A percentile compares a stretch with the other conserved stretches of the same genome.
Conservation (phyloP, 345 rosid genomes). For the Moricandia moricandioides region DNA sequence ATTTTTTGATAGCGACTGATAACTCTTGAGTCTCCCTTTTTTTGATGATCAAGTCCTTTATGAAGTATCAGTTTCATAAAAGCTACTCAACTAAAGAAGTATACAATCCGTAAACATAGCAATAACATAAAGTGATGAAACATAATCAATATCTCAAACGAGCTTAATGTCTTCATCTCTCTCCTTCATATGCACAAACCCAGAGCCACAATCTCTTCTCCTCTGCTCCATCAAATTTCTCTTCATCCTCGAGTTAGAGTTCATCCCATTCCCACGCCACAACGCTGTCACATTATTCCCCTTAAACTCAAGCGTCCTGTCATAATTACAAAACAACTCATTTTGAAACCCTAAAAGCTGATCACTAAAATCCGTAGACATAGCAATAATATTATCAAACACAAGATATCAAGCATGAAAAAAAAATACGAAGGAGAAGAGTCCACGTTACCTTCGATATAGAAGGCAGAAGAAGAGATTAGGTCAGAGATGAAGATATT, state of each 20-base stretch:
- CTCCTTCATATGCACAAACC: conserved; percentile 32
- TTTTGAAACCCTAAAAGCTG: conserved; percentile 83
- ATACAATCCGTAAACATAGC: too few relatives aligned
- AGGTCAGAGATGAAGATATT: too few relatives aligned
- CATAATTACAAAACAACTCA: conserved; percentile 51
- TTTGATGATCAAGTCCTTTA: background rate
- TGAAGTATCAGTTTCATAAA: background rate
- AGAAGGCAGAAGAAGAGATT: too few relatives aligned
- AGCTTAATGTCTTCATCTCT: conserved; percentile 76
- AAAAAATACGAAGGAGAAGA: too few relatives aligned
- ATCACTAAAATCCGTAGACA: conserved; percentile 66
- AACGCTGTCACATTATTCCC: conserved; percentile 56
- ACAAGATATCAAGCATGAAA: too few relatives aligned
- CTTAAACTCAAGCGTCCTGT: conserved; percentile 62
- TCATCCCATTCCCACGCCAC: conserved; percentile 89
- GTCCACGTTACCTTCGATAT: too few relatives aligned
- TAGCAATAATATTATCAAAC: too few relatives aligned
- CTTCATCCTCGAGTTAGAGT: conserved; percentile 73
- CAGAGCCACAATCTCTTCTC: conserved; percentile 44
- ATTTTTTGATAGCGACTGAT: background rate
- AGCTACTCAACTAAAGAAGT: too few relatives aligned
- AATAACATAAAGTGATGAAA: too few relatives aligned
- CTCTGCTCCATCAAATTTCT: conserved; percentile 62
- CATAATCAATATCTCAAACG: too few relatives aligned
- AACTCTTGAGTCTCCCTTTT: background rate